Evolutionary conservation across 139 green algal species (phyloP), one percentile per base, ranked within the genome.

Genomic region (Coelastrella sp.): DNA sequence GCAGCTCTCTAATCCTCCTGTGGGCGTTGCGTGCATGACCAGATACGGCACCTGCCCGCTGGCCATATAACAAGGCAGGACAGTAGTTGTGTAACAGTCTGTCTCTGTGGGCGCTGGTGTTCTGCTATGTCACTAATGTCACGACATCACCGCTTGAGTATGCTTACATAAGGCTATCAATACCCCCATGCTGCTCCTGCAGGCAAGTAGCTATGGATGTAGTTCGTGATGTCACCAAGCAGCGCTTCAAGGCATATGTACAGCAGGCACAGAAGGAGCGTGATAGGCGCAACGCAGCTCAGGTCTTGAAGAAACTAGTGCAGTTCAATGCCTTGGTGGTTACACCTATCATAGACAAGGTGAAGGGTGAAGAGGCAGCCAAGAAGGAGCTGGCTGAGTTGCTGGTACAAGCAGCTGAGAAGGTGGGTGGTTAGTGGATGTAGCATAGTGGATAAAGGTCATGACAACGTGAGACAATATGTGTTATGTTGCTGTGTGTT

Each of bases 221-320:
- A 7, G 47, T 94, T 54, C 59, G 83, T 17, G 56, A 89, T 23
- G 87, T 94, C 56, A 78, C 94, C 2, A 92, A 92, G 73, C 89
- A 94, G 85, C 90, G 92, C n/a, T 89, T 96, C 79, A 91, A 91
- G 20, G 61, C 83, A 7, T 96, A 95, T 83, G 83, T 94, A 23
- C 85, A 86, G 16, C 90, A 94, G 82, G 92, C 94, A 3, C 88
- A 93, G 91, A 94, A 94, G 88, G 80, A 90, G 73, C 91, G 91
- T 59, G 93, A 94, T 94, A 93, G 95, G 4, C 89, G 96, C 68
- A 95, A 96, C 23, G 92, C 91, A 4, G 96, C 94, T 61, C 96
- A 97, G 84, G 95, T 97, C 94, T 94, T 99, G 7, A 98, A 98
- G 94, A 97, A 97, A 93, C 94, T 99, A 91, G 95, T 99, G 71